Conservation (phyloP, 192 early-diverging fungal genomes). For the Geosiphon pyriformis region DNA sequence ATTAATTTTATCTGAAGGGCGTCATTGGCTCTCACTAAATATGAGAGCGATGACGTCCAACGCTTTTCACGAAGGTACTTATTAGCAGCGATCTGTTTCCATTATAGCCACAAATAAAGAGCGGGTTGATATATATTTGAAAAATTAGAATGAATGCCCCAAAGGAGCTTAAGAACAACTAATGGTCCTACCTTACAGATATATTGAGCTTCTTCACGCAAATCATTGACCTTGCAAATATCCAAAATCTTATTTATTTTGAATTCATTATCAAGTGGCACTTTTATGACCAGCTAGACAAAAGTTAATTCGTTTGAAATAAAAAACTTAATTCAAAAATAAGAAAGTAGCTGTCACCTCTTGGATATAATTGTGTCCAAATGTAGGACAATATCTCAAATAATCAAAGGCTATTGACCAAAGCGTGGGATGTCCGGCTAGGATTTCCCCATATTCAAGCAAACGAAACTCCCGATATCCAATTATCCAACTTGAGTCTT, state of each 20-base stretch:
- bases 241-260: constrained; percentile 16
- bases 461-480: constrained; percentile 4
- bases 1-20: constrained; percentile 2
- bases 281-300: constrained; percentile 4
- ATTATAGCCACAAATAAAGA: not conserved
- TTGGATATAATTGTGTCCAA: constrained; percentile 8
- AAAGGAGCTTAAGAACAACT: no score
- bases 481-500: not conserved
- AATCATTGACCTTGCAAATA: constrained; percentile 18
- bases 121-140: not conserved
- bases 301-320: not conserved
- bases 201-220: not conserved
- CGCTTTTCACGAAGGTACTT: constrained; percentile 1
- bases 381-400: constrained; percentile 7
- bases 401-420: constrained; percentile 23
- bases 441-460: constrained; percentile 13
- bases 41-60: constrained; percentile 6
- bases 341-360: not conserved
- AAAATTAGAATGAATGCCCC: not conserved
- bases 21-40: constrained; percentile 14
- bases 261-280: constrained; percentile 14
- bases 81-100: not conserved
- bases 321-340: not conserved
- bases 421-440: not conserved
- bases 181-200: constrained; percentile 3